Evolutionary conservation across 202 grass and related monocot genomes (phyloP).

Genomic region (Panicum hallii): DNA sequence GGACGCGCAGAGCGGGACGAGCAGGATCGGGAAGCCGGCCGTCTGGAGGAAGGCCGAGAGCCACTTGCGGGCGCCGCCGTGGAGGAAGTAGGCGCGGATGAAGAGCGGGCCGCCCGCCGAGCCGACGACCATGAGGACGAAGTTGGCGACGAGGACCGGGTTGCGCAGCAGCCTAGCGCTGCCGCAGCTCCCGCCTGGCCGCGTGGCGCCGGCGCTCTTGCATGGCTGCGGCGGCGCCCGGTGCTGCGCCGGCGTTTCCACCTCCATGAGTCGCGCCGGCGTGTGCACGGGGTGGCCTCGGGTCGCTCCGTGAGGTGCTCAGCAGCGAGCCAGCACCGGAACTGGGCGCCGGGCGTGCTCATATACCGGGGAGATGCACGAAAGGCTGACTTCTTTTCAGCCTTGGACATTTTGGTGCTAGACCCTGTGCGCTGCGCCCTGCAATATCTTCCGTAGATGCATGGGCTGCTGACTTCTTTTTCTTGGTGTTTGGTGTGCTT

Average conservation of each 20-base stretch:
- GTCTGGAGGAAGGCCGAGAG: constrained; percentile 74
- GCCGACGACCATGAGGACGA: constrained; percentile 67
- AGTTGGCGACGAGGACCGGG: constrained; percentile 62
- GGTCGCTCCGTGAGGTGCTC: background rate
- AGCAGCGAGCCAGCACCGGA: background rate
- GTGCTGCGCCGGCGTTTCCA: constrained; percentile 44
- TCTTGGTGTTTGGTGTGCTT: background rate
- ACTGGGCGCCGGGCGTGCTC: background rate
- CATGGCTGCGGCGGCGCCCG: constrained; percentile 26
- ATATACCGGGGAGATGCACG: background rate
- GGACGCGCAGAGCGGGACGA: constrained; percentile 62
- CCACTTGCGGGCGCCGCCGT: constrained; percentile 75
- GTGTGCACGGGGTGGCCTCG: background rate
- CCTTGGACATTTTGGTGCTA: background rate
- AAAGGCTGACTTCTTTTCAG: background rate
- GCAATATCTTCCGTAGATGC: background rate
- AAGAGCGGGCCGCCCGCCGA: constrained; percentile 54
- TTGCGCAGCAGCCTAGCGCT: constrained; percentile 29
- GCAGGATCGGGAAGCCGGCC: constrained; percentile 62
- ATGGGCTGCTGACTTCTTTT: background rate
- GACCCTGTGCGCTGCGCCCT: background rate
- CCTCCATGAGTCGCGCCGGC: constrained; percentile 52
- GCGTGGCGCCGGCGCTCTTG: background rate
- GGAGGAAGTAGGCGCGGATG: constrained; percentile 78
- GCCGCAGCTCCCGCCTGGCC: background rate